Evolutionary conservation across 345 rosid species (phyloP).

Genomic region (Eucalyptus microcorys): DNA sequence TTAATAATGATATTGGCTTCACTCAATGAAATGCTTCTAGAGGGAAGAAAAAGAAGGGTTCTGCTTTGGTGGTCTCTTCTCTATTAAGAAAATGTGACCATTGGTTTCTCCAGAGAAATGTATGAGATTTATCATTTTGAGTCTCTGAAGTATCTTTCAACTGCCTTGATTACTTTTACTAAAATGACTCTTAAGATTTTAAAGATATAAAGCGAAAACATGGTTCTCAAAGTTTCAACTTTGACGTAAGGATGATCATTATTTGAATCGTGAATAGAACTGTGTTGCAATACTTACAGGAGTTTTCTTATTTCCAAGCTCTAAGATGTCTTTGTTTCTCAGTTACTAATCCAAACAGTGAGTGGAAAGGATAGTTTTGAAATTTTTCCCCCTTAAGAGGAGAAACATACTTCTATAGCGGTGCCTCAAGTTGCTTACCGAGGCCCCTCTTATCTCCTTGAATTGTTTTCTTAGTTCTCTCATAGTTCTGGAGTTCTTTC

Average conservation of each 20-base stretch:
- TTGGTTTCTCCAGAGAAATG: not conserved
- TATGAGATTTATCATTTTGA: not conserved
- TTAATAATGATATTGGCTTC: not conserved
- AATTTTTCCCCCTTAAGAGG: not conserved
- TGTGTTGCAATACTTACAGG: not conserved
- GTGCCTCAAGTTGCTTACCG: not conserved
- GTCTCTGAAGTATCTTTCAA: not conserved
- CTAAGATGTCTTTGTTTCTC: not conserved
- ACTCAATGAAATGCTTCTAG: not conserved
- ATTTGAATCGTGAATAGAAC: not conserved
- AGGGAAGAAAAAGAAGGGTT: not conserved
- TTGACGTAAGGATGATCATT: not conserved
- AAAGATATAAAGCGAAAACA: not conserved
- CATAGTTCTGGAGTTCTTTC: not conserved
- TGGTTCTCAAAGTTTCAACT: not conserved
- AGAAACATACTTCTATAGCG: not conserved
- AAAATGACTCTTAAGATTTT: not conserved
- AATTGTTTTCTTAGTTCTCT: not conserved
- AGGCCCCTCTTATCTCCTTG: not conserved
- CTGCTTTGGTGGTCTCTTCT: not conserved
- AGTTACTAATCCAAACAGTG: not conserved
- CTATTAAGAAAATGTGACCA: not conserved
- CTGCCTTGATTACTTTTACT: not conserved
- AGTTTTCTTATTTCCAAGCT: not conserved
- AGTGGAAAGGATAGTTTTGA: not conserved